These are phyloP conservation scores for Auriscalpium orientale DNA, from an alignment of 768 basidiomycete genomes.

Conservation along the genomic window DNA sequence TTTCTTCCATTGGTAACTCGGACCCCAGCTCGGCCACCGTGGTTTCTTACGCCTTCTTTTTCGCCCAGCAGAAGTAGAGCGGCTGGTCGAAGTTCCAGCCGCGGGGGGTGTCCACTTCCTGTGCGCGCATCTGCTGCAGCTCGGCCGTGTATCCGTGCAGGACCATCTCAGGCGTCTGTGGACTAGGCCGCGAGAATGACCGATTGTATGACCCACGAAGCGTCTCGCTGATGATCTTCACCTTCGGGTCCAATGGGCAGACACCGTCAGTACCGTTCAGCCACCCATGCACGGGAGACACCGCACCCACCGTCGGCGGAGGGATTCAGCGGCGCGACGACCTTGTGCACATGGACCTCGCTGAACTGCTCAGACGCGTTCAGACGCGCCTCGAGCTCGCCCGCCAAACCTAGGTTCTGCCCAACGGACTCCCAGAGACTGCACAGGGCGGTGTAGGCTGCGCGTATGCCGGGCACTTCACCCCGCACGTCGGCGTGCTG, in stretches of 20 bases:
- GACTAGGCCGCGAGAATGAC: neutral
- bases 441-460: neutral
- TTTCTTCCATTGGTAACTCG: too few relatives aligned
- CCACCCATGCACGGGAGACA: too few relatives aligned
- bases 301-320: too few relatives aligned
- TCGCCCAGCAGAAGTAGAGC: conserved; percentile 1
- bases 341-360: conserved; percentile 7
- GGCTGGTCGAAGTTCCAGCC: neutral
- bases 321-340: neutral
- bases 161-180: neutral
- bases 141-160: conserved; percentile 1
- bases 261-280: too few relatives aligned
- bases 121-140: neutral
- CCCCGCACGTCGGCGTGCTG: neutral
- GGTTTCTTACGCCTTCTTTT: neutral
- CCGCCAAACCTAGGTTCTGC: neutral
- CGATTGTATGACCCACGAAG: neutral
- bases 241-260: neutral
- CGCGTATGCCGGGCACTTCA: neutral
- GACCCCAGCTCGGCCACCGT: too few relatives aligned
- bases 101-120: neutral
- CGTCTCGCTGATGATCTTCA: neutral
- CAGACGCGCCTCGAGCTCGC: neutral
- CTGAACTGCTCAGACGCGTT: neutral
- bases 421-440: conserved; percentile 4